phyloP scores from a whole-genome alignment of 2,329 filamentous ascomycete species.

The Apiospora pterosperma region DNA sequence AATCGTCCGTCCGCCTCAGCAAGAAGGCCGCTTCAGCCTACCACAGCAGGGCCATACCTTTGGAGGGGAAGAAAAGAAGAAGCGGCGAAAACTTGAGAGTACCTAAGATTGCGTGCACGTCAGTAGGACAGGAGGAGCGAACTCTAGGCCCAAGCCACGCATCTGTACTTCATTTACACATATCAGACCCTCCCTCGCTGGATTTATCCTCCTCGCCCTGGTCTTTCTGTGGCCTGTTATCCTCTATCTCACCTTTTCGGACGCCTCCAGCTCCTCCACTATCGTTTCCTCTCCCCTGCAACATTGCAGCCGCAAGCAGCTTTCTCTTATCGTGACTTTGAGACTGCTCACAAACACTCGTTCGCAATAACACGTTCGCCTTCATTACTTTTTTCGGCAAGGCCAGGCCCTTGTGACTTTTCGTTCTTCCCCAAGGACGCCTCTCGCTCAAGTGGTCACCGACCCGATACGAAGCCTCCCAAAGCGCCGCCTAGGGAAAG shows the following conservation, averaged over 20 bases:
- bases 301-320: not conserved
- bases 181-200: not conserved
- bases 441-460: not conserved
- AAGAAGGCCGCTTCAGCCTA: not conserved
- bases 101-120: not conserved
- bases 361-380: not conserved
- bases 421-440: not conserved
- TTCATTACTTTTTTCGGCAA: not conserved
- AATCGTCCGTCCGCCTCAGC: not conserved
- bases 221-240: not conserved
- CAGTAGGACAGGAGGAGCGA: not conserved
- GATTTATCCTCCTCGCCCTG: not conserved
- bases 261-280: not conserved
- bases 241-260: not conserved
- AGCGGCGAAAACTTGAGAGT: not conserved
- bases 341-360: not conserved
- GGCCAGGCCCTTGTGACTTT: not conserved
- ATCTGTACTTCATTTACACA: conserved; percentile 5
- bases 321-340: not conserved
- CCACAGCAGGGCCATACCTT: not conserved
- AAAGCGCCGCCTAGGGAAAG: not conserved
- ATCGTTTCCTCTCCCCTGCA: not conserved
- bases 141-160: conserved; percentile 6
- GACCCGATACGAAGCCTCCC: not conserved
- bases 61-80: not conserved